Percentiles rank a stretch among this genome's conserved stretches.
These are phyloP conservation scores for Thelephora aurantiotincta DNA, from an alignment of 768 basidiomycete species.

Conservation along the genomic window DNA sequence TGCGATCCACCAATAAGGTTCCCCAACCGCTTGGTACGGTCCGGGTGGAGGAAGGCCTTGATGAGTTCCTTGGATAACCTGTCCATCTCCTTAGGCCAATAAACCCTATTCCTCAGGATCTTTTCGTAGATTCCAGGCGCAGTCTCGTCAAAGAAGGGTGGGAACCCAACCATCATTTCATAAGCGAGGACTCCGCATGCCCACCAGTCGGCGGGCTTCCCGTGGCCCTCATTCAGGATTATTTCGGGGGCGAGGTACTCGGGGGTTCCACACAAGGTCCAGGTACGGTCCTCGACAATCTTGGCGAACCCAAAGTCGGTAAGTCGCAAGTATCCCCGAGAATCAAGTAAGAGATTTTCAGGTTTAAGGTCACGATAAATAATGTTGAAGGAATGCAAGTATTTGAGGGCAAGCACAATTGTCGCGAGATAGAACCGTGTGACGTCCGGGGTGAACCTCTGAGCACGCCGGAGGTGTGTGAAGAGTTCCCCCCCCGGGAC, in stretches of 20 bases:
- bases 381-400: conserved; percentile 91
- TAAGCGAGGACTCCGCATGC: conserved; percentile 94
- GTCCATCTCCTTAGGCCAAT: conserved; percentile 89
- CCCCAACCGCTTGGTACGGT: conserved; percentile 82
- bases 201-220: conserved; percentile 99
- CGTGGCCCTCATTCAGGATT: conserved; percentile 94
- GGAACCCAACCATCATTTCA: conserved; percentile 98
- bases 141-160: conserved; percentile 97
- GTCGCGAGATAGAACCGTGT: conserved; percentile 96
- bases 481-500: conserved; percentile 96
- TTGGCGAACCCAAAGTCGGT: conserved; percentile 99
- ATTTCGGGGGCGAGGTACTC: conserved; percentile 98
- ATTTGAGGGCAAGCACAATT: conserved; percentile 89
- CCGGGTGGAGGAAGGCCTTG: conserved; percentile 78
- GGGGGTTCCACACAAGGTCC: conserved; percentile 92
- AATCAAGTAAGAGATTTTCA: conserved; percentile 93
- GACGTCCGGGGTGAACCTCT: conserved; percentile 92
- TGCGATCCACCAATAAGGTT: conserved; percentile 88
- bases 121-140: conserved; percentile 98
- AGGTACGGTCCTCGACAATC: conserved; percentile 93
- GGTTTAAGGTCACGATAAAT: conserved; percentile 98
- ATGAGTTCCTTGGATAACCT: conserved; percentile 82
- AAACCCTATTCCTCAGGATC: conserved; percentile 76
- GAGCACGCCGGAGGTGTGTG: conserved; percentile 87
- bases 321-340: conserved; percentile 83